These are phyloP conservation scores for Funneliformis caledonium DNA, from an alignment of 371 early-diverging fungal genomes.

Conservation along the genomic window DNA sequence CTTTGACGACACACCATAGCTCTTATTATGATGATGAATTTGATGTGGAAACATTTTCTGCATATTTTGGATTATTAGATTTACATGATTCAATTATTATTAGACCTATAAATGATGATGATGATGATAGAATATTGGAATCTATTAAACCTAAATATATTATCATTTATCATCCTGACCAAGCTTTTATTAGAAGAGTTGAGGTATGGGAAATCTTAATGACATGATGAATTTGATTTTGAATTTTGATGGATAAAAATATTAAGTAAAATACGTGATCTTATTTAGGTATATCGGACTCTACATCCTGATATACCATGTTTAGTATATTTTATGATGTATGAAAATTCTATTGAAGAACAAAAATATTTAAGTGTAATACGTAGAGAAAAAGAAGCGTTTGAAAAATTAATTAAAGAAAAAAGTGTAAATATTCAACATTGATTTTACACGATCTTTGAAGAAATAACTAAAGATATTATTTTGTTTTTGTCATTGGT, in stretches of 20 bases:
- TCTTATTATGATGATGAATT: slow-evolving; percentile 43
- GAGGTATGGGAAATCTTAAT: slow-evolving; percentile 58
- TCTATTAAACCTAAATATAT: slow-evolving; percentile 78
- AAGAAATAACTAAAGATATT: not conserved
- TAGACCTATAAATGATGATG: slow-evolving; percentile 65
- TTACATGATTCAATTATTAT: slow-evolving; percentile 55
- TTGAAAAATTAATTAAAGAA: slow-evolving; percentile 91
- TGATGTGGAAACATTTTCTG: slow-evolving; percentile 43
- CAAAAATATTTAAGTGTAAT: slow-evolving; percentile 86
- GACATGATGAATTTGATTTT: not conserved
- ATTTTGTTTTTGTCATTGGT: not conserved
- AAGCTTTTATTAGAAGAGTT: slow-evolving; percentile 83
- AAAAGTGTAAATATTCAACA: slow-evolving; percentile 67
- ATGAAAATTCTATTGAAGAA: slow-evolving; percentile 95
- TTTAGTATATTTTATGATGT: slow-evolving; percentile 90
- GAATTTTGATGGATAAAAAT: not conserved
- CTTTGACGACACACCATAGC: not conserved
- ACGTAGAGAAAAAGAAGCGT: slow-evolving; percentile 90
- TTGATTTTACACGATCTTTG: not conserved
- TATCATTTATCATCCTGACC: slow-evolving; percentile 89
- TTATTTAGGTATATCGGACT: slow-evolving; percentile 64
- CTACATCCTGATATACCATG: slow-evolving; percentile 58
- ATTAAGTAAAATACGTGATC: not conserved
- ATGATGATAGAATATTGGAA: slow-evolving; percentile 61
- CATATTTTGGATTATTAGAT: slow-evolving; percentile 50